phyloP scores from a whole-genome alignment of 306 rosid species.

The Luffa aegyptiaca region DNA sequence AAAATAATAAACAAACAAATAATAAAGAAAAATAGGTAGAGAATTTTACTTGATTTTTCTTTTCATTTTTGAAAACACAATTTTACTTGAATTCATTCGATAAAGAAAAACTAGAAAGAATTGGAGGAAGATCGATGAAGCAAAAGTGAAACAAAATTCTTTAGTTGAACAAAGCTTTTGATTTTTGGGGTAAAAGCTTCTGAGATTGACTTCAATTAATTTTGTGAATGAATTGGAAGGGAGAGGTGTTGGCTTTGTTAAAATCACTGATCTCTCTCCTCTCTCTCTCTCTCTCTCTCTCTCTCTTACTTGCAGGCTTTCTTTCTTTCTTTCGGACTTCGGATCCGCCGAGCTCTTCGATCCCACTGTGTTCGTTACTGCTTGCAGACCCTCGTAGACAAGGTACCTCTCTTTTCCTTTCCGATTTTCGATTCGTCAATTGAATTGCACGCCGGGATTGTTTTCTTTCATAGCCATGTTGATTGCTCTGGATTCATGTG shows the following conservation, averaged over 20 bases:
- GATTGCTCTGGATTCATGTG: not conserved
- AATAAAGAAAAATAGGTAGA: too few relatives aligned
- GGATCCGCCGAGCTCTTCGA: not conserved
- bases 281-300: not conserved
- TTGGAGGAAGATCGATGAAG: not conserved
- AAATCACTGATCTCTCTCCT: not conserved
- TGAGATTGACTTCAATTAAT: not conserved
- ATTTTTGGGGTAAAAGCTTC: not conserved
- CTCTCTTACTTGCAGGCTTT: not conserved
- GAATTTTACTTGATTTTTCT: too few relatives aligned
- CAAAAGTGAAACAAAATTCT: not conserved
- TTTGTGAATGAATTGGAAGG: constrained; percentile 2
- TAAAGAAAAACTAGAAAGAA: not conserved
- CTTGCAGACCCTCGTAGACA: constrained; percentile 5
- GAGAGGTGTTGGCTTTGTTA: not conserved
- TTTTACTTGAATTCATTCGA: not conserved
- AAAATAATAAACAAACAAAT: too few relatives aligned
- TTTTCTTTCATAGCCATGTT: not conserved
- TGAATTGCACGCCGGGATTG: not conserved
- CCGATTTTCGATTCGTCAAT: not conserved
- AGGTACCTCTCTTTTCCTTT: not conserved
- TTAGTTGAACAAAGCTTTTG: not conserved
- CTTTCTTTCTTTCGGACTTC: not conserved
- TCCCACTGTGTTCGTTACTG: not conserved
- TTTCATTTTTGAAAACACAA: too few relatives aligned